phyloP scores from a whole-genome alignment of 208 protist species.

The Novymonas esmeraldas region DNA sequence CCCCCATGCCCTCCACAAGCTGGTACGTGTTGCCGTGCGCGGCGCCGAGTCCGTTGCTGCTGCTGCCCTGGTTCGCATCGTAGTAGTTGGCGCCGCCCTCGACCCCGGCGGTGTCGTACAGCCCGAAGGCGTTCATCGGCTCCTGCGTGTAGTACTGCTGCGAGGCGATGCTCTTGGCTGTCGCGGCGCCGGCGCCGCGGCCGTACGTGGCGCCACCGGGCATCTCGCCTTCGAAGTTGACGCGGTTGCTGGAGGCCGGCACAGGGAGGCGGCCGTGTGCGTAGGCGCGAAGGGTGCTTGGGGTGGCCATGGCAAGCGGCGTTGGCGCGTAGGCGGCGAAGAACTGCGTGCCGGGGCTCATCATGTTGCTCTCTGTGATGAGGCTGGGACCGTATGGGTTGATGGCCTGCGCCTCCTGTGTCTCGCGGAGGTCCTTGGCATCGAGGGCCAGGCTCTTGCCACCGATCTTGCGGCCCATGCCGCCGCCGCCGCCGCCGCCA shows the following conservation, averaged over 20 bases:
- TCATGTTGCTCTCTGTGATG: constrained; percentile 52
- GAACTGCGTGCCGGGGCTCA: constrained; percentile 87
- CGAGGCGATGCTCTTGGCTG: constrained; percentile 52
- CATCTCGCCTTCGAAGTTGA: constrained; percentile 20
- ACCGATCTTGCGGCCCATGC: constrained; percentile 25
- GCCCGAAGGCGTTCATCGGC: constrained; percentile 67
- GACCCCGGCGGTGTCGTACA: constrained; percentile 35
- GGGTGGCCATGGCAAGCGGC: constrained; percentile 75
- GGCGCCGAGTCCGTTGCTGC: constrained; percentile 14
- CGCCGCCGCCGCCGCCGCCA: background rate
- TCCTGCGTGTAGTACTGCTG: constrained; percentile 92
- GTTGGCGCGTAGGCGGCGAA: constrained; percentile 86
- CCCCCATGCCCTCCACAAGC: constrained; percentile 24
- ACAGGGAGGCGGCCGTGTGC: constrained; percentile 65
- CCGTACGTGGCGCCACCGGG: constrained; percentile 16
- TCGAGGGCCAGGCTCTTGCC: constrained; percentile 62
- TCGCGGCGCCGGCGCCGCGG: constrained; percentile 13
- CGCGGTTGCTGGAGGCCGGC: constrained; percentile 26
- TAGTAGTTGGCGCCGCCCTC: constrained; percentile 26
- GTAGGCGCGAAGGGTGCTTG: constrained; percentile 80
- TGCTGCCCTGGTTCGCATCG: constrained; percentile 28
- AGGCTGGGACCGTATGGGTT: constrained; percentile 81
- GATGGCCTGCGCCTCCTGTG: constrained; percentile 68
- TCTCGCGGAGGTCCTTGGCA: constrained; percentile 70
- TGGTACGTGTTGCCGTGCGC: constrained; percentile 25